A percentile compares a stretch with the other conserved stretches of the same genome.
Conservation (phyloP, 352 stramenopile species). For the Globisporangium yorkense region DNA sequence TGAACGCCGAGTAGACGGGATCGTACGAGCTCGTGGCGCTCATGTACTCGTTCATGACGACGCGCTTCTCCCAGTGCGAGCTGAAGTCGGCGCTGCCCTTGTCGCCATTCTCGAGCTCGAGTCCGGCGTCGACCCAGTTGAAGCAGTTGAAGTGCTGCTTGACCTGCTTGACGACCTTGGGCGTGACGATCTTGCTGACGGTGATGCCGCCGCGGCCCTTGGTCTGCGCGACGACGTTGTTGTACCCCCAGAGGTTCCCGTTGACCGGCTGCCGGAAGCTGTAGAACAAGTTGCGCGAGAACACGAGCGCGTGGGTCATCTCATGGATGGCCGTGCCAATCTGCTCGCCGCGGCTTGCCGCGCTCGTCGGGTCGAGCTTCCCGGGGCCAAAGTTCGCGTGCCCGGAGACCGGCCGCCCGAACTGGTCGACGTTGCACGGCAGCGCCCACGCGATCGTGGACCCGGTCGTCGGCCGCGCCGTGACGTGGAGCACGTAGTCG, state of each 20-base stretch:
- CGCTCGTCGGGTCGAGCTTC: constrained; percentile 37
- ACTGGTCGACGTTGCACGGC: constrained; percentile 78
- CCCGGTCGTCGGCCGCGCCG: constrained; percentile 58
- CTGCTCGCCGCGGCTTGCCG: constrained; percentile 46
- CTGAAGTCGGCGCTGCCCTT: constrained; percentile 52
- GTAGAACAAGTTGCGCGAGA: constrained; percentile 52
- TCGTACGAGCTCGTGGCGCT: constrained; percentile 71
- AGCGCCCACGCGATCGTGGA: constrained; percentile 73
- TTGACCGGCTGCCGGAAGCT: constrained; percentile 65
- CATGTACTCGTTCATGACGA: constrained; percentile 85
- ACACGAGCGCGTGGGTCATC: constrained; percentile 79
- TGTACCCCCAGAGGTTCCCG: constrained; percentile 46
- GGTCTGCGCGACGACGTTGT: constrained; percentile 54
- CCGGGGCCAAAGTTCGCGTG: constrained; percentile 79
- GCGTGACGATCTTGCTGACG: constrained; percentile 73
- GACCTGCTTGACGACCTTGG: constrained; percentile 48
- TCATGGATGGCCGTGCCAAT: constrained; percentile 75
- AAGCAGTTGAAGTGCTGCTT: constrained; percentile 79
- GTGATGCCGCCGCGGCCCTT: constrained; percentile 36
- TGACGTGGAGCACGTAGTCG: constrained; percentile 79
- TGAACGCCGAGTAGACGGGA: constrained; percentile 66
- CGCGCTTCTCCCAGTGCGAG: constrained; percentile 80
- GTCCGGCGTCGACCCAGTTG: constrained; percentile 48
- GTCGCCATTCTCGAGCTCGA: constrained; percentile 73
- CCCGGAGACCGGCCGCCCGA: constrained; percentile 65